Conservation (phyloP, 768 basidiomycete genomes). For the Favolaschia claudopus region DNA sequence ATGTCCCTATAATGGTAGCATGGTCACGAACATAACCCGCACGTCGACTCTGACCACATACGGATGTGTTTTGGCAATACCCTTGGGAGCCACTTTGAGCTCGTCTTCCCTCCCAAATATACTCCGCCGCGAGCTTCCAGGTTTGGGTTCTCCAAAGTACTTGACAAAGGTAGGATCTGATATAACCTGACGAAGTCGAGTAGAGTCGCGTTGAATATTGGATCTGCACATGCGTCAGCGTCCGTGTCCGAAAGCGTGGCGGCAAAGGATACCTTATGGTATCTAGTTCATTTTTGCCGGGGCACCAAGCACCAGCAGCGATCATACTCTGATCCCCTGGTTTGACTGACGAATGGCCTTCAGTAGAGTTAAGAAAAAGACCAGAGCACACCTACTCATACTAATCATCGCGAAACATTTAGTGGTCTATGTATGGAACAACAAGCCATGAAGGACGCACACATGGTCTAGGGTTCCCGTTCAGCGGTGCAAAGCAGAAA, state of each 20-base stretch:
- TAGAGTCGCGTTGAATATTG: slow-evolving; percentile 68
- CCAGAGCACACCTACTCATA: too few relatives aligned
- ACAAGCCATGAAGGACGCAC: slow-evolving; percentile 43
- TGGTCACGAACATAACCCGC: slow-evolving; percentile 1
- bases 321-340: slow-evolving; percentile 74
- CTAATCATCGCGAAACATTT: not conserved
- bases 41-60: too few relatives aligned
- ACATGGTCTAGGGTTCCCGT: slow-evolving; percentile 59
- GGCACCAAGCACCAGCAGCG: slow-evolving; percentile 85
- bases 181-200: slow-evolving; percentile 71
- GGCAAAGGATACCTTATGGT: slow-evolving; percentile 64
- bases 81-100: slow-evolving; percentile 92
- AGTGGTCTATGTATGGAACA: too few relatives aligned
- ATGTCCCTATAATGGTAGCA: slow-evolving; percentile 69
- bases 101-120: slow-evolving; percentile 91
- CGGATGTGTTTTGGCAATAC: slow-evolving; percentile 83
- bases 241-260: not conserved
- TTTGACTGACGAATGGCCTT: slow-evolving; percentile 56
- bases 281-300: slow-evolving; percentile 78
- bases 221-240: slow-evolving; percentile 43
- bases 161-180: slow-evolving; percentile 74
- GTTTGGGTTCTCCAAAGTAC: slow-evolving; percentile 76
- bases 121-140: slow-evolving; percentile 70
- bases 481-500: not conserved
- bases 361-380: not conserved